phyloP scores from a whole-genome alignment of 345 rosid species.

The Turritis glabra region DNA sequence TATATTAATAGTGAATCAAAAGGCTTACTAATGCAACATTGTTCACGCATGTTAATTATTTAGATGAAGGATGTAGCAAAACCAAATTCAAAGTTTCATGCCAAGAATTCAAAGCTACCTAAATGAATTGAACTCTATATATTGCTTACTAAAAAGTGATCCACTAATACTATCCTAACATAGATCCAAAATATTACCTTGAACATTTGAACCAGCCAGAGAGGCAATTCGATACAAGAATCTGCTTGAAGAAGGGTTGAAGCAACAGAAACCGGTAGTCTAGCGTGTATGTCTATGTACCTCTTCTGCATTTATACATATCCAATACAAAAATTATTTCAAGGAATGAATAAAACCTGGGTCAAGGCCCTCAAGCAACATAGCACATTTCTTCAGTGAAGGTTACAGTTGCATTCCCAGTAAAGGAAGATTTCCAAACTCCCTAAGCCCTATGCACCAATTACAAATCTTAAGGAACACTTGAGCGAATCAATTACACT shows the following conservation, averaged over 20 bases:
- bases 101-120: background rate
- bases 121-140: background rate
- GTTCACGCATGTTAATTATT: background rate
- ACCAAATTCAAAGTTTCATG: slow-evolving; percentile 1
- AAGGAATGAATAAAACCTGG: background rate
- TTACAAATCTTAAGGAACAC: background rate
- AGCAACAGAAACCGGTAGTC: slow-evolving; percentile 85
- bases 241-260: slow-evolving; percentile 88
- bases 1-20: background rate
- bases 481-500: slow-evolving; percentile 5
- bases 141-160: background rate
- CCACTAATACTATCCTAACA: slow-evolving; percentile 6
- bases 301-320: slow-evolving; percentile 58
- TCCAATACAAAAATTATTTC: background rate
- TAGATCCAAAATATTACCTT: slow-evolving; percentile 60
- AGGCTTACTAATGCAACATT: background rate
- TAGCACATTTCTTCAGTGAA: background rate
- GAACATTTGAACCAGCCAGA: slow-evolving; percentile 92
- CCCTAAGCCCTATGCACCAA: slow-evolving; percentile 2
- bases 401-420: slow-evolving; percentile 2
- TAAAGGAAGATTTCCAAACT: background rate
- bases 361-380: background rate
- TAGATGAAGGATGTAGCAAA: background rate
- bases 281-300: slow-evolving; percentile 66
- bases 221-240: slow-evolving; percentile 81